Evolutionary conservation across 257 asterid genomes (phyloP).

Genomic region (Orobanche coerulescens): DNA sequence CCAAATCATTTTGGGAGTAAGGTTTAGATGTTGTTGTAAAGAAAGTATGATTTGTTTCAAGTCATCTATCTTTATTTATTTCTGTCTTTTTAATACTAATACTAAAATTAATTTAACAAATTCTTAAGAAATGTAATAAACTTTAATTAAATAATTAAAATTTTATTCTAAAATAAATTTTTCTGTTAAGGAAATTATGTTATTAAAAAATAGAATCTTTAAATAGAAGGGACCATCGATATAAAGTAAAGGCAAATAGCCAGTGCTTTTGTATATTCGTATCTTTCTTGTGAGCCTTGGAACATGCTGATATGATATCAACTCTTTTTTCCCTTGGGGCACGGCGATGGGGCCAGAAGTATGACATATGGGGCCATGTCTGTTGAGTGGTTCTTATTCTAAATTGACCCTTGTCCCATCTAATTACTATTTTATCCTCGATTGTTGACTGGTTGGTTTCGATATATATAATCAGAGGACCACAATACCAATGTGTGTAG

Average conservation of each 20-base stretch:
- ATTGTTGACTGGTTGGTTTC: not conserved
- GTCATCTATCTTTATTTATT: no score
- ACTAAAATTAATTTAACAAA: no score
- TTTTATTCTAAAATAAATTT: no score
- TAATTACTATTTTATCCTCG: not conserved
- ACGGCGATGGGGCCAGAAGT: constrained; percentile 16
- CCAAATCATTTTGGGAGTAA: no score
- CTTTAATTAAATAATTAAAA: no score
- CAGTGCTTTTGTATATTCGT: constrained; percentile 15
- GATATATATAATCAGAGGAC: constrained; percentile 25
- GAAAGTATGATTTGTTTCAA: no score
- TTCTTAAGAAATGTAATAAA: no score
- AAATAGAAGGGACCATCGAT: not conserved
- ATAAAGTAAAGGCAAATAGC: not conserved
- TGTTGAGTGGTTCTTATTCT: constrained; percentile 26
- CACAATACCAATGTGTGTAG: constrained; percentile 21
- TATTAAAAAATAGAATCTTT: constrained; percentile 21
- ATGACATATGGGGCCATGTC: not conserved
- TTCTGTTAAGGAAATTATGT: not conserved
- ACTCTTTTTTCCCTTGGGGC: constrained; percentile 18
- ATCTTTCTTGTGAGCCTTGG: constrained; percentile 43
- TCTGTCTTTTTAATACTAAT: no score
- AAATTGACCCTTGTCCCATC: not conserved
- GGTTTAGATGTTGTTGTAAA: no score
- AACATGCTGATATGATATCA: constrained; percentile 39